Percentiles rank a stretch among this genome's conserved stretches.
phyloP scores from a whole-genome alignment of 2,329 filamentous ascomycete species.

The Fusarium nanum region DNA sequence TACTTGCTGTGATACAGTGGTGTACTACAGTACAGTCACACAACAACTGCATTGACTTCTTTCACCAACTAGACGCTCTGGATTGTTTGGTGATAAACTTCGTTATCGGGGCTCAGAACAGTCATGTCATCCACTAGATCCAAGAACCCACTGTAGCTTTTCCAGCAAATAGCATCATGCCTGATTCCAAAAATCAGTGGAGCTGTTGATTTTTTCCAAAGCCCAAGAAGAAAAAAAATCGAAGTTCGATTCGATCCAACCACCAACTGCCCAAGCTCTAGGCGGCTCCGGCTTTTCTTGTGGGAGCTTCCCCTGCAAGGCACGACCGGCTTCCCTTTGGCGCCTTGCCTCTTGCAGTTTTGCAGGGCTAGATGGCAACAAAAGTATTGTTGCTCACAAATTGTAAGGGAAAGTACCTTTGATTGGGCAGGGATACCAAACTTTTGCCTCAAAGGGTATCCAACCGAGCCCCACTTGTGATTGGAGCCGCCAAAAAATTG shows the following conservation, averaged over 20 bases:
- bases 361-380: constrained; percentile 19
- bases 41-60: neutral
- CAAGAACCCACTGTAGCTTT: neutral
- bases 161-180: constrained; percentile 7
- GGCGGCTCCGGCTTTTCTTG: constrained; percentile 25
- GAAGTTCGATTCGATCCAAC: constrained; percentile 9
- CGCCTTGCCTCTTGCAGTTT: constrained; percentile 26
- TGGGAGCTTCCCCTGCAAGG: constrained; percentile 41
- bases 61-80: neutral
- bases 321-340: constrained; percentile 31
- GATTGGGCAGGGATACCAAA: constrained; percentile 1
- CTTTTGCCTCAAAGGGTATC: constrained; percentile 26
- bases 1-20: neutral
- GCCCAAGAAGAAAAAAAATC: constrained; percentile 10
- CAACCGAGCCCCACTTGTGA: constrained; percentile 25
- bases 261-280: constrained; percentile 22
- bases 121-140: constrained; percentile 9
- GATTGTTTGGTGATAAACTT: constrained; percentile 6
- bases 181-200: constrained; percentile 12
- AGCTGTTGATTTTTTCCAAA: constrained; percentile 8
- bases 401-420: constrained; percentile 3
- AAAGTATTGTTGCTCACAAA: neutral
- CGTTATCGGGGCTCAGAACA: neutral
- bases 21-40: neutral
- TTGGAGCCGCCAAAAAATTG: constrained; percentile 47